Evolutionary conservation across 2,329 filamentous ascomycete genomes (phyloP).

Genomic region (Magnaporthiopsis rhizophila): DNA sequence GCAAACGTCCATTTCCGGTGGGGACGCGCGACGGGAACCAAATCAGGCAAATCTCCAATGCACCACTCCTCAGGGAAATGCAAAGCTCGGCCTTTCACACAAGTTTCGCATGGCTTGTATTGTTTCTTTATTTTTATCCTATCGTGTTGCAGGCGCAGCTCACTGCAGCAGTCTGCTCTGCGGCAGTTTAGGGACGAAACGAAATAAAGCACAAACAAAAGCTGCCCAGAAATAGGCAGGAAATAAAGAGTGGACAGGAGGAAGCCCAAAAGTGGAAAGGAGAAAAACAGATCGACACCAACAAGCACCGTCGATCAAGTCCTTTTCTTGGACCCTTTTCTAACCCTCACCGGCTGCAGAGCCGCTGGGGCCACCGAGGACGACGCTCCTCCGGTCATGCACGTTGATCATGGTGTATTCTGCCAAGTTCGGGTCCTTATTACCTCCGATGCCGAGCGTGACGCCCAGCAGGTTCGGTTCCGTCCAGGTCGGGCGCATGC

Average conservation of each 20-base stretch:
- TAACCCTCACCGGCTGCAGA: background rate
- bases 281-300: background rate
- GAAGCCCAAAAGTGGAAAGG: background rate
- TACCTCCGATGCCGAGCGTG: constrained; percentile 11
- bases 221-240: no score
- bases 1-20: no score
- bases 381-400: constrained; percentile 12
- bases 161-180: no score
- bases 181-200: no score
- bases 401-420: constrained; percentile 19
- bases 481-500: constrained; percentile 18
- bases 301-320: no score
- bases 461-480: constrained; percentile 18
- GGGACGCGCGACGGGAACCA: no score
- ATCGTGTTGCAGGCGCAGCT: no score
- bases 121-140: background rate
- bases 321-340: background rate
- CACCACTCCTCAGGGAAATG: background rate
- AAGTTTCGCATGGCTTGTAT: background rate
- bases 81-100: background rate
- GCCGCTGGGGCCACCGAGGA: constrained; percentile 4
- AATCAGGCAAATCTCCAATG: background rate
- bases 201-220: no score
- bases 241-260: no score
- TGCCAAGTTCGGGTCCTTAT: constrained; percentile 13